A percentile compares a stretch with the other conserved stretches of the same genome.
phyloP scores from a whole-genome alignment of 805 yeast genomes.

The Lachancea sp. region DNA sequence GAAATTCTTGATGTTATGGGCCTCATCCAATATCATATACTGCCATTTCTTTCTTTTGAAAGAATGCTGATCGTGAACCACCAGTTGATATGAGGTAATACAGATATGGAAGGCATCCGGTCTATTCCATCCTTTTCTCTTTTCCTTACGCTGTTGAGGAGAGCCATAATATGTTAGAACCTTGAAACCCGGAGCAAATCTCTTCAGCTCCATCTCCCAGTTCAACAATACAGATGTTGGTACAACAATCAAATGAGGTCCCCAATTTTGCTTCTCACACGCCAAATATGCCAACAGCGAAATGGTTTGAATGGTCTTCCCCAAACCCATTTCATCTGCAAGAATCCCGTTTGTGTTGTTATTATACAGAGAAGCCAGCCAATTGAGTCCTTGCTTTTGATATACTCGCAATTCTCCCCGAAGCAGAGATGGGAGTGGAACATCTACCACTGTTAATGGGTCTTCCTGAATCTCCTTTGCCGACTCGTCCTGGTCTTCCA shows the following conservation, averaged over 20 bases:
- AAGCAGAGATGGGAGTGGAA: slow-evolving; percentile 68
- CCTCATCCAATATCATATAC: slow-evolving; percentile 96
- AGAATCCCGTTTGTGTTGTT: slow-evolving; percentile 91
- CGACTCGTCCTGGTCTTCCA: slow-evolving; percentile 9
- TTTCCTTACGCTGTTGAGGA: slow-evolving; percentile 93
- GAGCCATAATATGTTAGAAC: slow-evolving; percentile 93
- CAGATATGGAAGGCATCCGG: slow-evolving; percentile 95
- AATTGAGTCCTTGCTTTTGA: slow-evolving; percentile 93
- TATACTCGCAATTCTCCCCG: slow-evolving; percentile 83
- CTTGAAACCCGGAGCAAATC: slow-evolving; percentile 97
- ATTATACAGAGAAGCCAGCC: slow-evolving; percentile 92
- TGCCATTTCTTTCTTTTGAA: slow-evolving; percentile 91
- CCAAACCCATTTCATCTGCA: slow-evolving; percentile 99
- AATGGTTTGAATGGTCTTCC: slow-evolving; percentile 94
- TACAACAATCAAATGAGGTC: slow-evolving; percentile 93
- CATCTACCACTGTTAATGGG: slow-evolving; percentile 51
- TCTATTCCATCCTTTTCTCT: slow-evolving; percentile 96
- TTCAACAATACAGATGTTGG: slow-evolving; percentile 96
- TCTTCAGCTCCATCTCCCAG: slow-evolving; percentile 99
- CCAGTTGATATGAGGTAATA: slow-evolving; percentile 92
- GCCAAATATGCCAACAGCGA: slow-evolving; percentile 82
- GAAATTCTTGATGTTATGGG: slow-evolving; percentile 95
- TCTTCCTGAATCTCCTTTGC: slow-evolving; percentile 9
- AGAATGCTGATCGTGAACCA: slow-evolving; percentile 94
- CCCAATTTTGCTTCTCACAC: slow-evolving; percentile 92